Percentiles rank a stretch among this genome's conserved stretches.
Conservation (phyloP, 2,329 filamentous ascomycete species). For the Arthrobotrys megalospora region DNA sequence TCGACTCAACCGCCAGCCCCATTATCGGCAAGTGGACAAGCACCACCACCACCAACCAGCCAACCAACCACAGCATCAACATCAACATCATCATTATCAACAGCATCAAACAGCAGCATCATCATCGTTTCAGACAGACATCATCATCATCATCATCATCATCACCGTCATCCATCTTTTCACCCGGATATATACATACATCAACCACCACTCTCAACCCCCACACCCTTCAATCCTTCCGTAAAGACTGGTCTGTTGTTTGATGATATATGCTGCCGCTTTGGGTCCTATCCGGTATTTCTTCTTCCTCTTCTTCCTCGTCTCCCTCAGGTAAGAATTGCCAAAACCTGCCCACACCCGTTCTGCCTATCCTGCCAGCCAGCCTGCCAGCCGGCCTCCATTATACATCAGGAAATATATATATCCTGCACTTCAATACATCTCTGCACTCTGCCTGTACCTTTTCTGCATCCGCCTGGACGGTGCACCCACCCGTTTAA, state of each 20-base stretch:
- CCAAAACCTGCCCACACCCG: not conserved
- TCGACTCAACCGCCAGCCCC: conserved; percentile 1
- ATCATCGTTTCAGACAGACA: not conserved
- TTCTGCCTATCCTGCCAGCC: not conserved
- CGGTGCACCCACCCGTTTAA: conserved; percentile 21
- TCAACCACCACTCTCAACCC: not conserved
- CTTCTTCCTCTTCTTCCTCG: not conserved
- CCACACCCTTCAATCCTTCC: not conserved
- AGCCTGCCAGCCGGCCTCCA: conserved; percentile 14
- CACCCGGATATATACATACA: not conserved
- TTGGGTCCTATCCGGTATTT: conserved; percentile 43
- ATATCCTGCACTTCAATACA: conserved; percentile 23
- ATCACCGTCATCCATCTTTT: not conserved
- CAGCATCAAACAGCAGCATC: not conserved
- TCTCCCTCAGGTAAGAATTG: conserved; percentile 46
- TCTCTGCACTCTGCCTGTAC: conserved; percentile 13
- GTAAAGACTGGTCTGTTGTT: conserved; percentile 14
- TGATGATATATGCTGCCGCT: conserved; percentile 58
- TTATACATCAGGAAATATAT: conserved; percentile 20
- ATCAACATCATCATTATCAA: conserved; percentile 7
- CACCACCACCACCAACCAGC: not conserved
- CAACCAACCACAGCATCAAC: not conserved
- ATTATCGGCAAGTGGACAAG: conserved; percentile 8
- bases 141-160: conserved; percentile 11
- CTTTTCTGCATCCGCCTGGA: conserved; percentile 23